Percentiles rank a stretch among this genome's conserved stretches.
phyloP scores from a whole-genome alignment of 441 rosid species.

The Corymbia citriodora region DNA sequence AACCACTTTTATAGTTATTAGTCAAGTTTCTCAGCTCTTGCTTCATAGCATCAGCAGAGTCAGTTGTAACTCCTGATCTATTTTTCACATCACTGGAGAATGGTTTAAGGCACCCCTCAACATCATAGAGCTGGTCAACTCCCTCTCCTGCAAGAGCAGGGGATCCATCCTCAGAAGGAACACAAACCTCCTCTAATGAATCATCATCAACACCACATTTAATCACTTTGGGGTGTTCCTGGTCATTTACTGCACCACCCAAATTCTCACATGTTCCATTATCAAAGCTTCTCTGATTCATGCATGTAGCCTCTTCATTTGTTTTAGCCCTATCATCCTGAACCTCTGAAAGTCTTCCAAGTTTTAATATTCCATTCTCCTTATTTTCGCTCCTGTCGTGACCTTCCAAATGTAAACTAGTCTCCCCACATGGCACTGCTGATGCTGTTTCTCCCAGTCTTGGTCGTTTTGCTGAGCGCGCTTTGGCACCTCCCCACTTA shows the following conservation, averaged over 20 bases:
- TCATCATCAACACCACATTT: constrained; percentile 17
- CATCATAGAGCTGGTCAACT: constrained; percentile 17
- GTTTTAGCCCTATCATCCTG: constrained; percentile 13
- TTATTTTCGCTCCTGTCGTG: constrained; percentile 22
- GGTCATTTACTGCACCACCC: constrained; percentile 26
- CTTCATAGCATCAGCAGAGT: not conserved
- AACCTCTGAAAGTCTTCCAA: constrained; percentile 20
- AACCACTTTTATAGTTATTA: not conserved
- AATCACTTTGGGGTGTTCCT: constrained; percentile 14
- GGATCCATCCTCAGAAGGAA: constrained; percentile 21
- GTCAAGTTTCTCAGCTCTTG: not conserved
- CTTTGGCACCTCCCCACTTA: constrained; percentile 89
- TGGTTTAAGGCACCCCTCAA: constrained; percentile 29
- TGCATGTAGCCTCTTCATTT: constrained; percentile 13
- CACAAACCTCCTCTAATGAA: constrained; percentile 7
- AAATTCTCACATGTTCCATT: constrained; percentile 17
- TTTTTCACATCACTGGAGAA: constrained; percentile 38
- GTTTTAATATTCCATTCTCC: constrained; percentile 24
- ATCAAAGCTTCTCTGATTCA: constrained; percentile 13
- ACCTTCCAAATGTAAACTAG: constrained; percentile 16
- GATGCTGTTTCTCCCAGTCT: constrained; percentile 47
- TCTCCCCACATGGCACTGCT: constrained; percentile 23
- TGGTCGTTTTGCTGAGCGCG: constrained; percentile 70
- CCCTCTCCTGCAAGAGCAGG: constrained; percentile 6
- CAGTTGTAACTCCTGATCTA: constrained; percentile 20